Evolutionary conservation across 2,329 filamentous ascomycete genomes (phyloP).

Genomic region (Phaeophleospora eucalypticola): DNA sequence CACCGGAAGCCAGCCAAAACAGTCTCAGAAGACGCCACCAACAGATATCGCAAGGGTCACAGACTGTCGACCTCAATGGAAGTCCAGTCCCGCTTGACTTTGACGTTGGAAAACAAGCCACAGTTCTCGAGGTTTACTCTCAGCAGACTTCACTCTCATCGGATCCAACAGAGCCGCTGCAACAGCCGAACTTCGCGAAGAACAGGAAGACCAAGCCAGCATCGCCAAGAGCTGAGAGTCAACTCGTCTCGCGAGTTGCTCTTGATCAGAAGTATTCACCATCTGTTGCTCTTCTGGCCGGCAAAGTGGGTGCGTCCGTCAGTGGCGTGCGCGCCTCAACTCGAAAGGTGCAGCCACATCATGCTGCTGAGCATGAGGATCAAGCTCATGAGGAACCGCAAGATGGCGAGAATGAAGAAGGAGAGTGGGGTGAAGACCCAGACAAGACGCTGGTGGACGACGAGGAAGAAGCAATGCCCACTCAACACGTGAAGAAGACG

Average conservation of each 20-base stretch:
- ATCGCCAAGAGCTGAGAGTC: background rate
- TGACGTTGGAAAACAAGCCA: slow-evolving; percentile 18
- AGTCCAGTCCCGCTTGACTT: slow-evolving; percentile 29
- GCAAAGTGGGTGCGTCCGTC: background rate
- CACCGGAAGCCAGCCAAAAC: background rate
- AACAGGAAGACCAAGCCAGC: background rate
- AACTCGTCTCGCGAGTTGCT: background rate
- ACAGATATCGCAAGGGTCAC: slow-evolving; percentile 22
- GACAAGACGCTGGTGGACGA: slow-evolving; percentile 5
- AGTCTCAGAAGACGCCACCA: background rate
- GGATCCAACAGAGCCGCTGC: slow-evolving; percentile 1
- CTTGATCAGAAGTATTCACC: background rate
- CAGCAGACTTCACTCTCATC: slow-evolving; percentile 22
- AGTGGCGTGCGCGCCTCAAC: background rate
- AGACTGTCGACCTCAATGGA: slow-evolving; percentile 28
- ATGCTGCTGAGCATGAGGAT: background rate
- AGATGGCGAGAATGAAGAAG: background rate
- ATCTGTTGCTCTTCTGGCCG: background rate
- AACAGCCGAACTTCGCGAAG: background rate
- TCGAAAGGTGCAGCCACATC: background rate
- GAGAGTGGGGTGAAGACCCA: slow-evolving; percentile 1
- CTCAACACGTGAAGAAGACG: background rate
- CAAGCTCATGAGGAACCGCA: background rate
- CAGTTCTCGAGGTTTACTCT: slow-evolving; percentile 27
- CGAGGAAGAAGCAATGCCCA: background rate